Percentiles rank a stretch among this genome's conserved stretches.
phyloP scores from a whole-genome alignment of 257 asterid genomes.

The Nicotiana undulata region DNA sequence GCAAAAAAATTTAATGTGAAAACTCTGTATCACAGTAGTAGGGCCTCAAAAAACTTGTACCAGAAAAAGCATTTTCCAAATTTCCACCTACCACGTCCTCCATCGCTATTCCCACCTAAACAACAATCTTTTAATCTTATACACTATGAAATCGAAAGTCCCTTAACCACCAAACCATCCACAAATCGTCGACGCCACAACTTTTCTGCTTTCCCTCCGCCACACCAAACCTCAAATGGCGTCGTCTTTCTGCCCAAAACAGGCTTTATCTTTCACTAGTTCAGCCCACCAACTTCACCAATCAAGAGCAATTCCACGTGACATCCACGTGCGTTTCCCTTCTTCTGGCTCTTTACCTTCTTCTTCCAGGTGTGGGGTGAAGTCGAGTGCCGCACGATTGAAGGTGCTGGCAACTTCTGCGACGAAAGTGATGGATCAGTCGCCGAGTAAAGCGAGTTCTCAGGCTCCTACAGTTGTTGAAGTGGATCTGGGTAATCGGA shows the following conservation, averaged over 20 bases:
- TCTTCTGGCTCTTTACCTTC: conserved; percentile 21
- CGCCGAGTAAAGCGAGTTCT: conserved; percentile 34
- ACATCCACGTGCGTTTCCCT: conserved; percentile 31
- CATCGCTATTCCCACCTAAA: neutral
- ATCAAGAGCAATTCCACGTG: conserved; percentile 21
- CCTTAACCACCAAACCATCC: conserved; percentile 9
- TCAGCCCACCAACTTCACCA: conserved; percentile 19
- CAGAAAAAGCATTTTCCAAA: conserved; percentile 4
- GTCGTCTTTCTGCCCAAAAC: conserved; percentile 37
- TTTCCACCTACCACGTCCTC: conserved; percentile 12
- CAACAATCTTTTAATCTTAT: neutral
- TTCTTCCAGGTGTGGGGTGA: conserved; percentile 18
- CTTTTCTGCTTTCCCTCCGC: too few relatives aligned
- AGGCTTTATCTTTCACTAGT: conserved; percentile 24
- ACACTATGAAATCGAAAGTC: neutral
- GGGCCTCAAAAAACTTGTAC: neutral
- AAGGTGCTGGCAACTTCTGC: conserved; percentile 48
- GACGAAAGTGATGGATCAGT: conserved; percentile 57
- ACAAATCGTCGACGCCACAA: conserved; percentile 22
- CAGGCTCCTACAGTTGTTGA: conserved; percentile 53
- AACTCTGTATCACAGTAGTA: neutral
- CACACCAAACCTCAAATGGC: conserved; percentile 10
- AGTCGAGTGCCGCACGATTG: conserved; percentile 15
- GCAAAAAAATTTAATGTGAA: neutral
- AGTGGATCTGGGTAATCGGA: conserved; percentile 89